These are phyloP conservation scores for Mycena indigotica DNA, from an alignment of 768 basidiomycete species.

Conservation along the genomic window DNA sequence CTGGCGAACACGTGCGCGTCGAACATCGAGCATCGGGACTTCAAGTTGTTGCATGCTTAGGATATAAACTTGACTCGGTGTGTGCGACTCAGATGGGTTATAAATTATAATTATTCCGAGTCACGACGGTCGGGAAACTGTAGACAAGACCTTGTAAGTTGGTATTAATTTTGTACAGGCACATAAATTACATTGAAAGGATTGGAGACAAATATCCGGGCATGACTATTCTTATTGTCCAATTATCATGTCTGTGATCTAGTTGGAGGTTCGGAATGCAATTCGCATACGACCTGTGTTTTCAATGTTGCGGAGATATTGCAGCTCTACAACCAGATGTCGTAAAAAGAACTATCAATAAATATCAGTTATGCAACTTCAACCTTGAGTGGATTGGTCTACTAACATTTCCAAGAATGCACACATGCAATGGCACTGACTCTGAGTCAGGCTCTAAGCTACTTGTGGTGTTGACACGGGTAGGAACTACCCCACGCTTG, in stretches of 20 bases:
- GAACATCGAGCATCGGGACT: too few relatives aligned
- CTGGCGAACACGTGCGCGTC: too few relatives aligned
- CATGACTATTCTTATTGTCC: not conserved
- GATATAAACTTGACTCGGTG: too few relatives aligned
- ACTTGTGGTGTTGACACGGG: not conserved
- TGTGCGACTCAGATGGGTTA: too few relatives aligned
- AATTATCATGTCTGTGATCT: not conserved
- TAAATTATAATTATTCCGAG: too few relatives aligned
- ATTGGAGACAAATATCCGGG: too few relatives aligned
- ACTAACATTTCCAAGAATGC: not conserved
- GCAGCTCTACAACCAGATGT: not conserved
- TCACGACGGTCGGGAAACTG: too few relatives aligned
- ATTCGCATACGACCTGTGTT: not conserved
- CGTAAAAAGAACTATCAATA: not conserved
- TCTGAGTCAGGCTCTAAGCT: too few relatives aligned
- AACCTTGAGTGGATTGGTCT: not conserved
- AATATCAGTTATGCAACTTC: not conserved
- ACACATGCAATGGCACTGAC: not conserved
- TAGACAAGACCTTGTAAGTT: too few relatives aligned
- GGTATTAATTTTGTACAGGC: too few relatives aligned
- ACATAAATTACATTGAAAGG: too few relatives aligned
- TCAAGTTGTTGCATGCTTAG: too few relatives aligned
- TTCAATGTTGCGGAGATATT: not conserved
- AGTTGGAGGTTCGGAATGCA: not conserved
- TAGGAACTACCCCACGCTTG: not conserved